Evolutionary conservation across 176 grass and related monocot genomes (phyloP).

Genomic region (Aegilops umbellulata): DNA sequence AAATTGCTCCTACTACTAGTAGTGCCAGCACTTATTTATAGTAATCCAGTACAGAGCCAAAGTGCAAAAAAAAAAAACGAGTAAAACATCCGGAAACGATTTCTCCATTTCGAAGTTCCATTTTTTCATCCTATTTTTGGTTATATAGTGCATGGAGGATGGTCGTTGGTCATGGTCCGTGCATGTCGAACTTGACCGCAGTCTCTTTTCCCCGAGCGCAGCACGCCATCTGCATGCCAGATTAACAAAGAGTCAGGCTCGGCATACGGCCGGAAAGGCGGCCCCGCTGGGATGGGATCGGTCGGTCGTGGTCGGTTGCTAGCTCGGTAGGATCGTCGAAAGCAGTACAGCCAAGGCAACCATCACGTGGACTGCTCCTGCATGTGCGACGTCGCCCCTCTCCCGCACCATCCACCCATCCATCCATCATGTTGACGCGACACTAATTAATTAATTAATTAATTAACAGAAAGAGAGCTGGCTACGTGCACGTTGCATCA

Average conservation of each 20-base stretch:
- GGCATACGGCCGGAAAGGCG: neutral
- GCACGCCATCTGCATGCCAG: slow-evolving; percentile 3
- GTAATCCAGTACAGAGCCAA: too few species aligned
- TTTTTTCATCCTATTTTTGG: too few species aligned
- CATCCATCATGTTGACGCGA: neutral
- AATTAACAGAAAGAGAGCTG: too few species aligned
- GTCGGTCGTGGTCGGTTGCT: neutral
- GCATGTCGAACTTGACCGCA: too few species aligned
- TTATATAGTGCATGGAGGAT: too few species aligned
- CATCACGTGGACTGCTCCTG: slow-evolving; percentile 21
- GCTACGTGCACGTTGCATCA: neutral
- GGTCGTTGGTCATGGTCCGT: too few species aligned
- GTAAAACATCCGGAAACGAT: too few species aligned
- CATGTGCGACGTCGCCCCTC: neutral
- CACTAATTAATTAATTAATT: neutral
- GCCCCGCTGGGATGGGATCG: neutral
- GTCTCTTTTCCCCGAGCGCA: neutral
- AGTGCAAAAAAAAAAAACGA: too few species aligned
- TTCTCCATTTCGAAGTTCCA: too few species aligned
- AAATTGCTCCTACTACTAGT: too few species aligned
- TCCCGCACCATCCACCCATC: neutral
- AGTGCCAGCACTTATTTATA: too few species aligned
- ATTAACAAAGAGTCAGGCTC: neutral
- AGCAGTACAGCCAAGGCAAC: neutral
- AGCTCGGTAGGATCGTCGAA: neutral